phyloP scores from a whole-genome alignment of 202 grass and related monocot species.

The Elaeis oleifera region DNA sequence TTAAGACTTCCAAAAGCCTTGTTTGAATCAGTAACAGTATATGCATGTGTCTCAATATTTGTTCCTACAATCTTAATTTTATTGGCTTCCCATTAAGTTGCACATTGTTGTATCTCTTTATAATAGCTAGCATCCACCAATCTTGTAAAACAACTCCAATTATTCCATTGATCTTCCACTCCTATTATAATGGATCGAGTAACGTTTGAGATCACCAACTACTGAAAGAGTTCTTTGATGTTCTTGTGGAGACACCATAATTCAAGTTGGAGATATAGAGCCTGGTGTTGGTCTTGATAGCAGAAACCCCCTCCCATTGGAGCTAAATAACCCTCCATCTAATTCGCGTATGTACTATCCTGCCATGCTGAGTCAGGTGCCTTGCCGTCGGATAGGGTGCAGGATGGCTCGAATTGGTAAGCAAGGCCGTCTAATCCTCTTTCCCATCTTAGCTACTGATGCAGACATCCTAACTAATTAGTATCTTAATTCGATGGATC shows the following conservation, averaged over 20 bases:
- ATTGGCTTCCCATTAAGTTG: conserved; percentile 80
- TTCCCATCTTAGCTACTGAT: background rate
- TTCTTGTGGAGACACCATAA: conserved; percentile 42
- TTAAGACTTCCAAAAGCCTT: conserved; percentile 36
- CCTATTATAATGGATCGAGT: conserved; percentile 79
- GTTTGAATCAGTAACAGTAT: conserved; percentile 28
- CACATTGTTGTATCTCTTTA: conserved; percentile 63
- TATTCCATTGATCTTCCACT: conserved; percentile 64
- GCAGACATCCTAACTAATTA: too few species aligned
- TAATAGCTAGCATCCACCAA: conserved; percentile 65
- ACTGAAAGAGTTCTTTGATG: conserved; percentile 78
- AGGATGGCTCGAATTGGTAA: conserved; percentile 24
- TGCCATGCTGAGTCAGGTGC: conserved; percentile 29
- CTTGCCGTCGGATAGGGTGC: conserved; percentile 19
- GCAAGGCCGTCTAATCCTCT: conserved; percentile 19
- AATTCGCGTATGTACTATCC: conserved; percentile 48
- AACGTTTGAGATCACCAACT: conserved; percentile 64
- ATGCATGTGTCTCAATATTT: conserved; percentile 29
- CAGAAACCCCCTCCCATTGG: conserved; percentile 13
- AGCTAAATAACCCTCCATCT: conserved; percentile 16
- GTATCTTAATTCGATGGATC: too few species aligned
- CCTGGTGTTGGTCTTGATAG: conserved; percentile 52
- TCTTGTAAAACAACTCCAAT: conserved; percentile 73
- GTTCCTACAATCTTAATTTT: conserved; percentile 59
- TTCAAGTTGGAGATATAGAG: conserved; percentile 65